Base-by-base conservation (phyloP, 2,329 filamentous ascomycete species). In the Cercospora nicotianae region DNA sequence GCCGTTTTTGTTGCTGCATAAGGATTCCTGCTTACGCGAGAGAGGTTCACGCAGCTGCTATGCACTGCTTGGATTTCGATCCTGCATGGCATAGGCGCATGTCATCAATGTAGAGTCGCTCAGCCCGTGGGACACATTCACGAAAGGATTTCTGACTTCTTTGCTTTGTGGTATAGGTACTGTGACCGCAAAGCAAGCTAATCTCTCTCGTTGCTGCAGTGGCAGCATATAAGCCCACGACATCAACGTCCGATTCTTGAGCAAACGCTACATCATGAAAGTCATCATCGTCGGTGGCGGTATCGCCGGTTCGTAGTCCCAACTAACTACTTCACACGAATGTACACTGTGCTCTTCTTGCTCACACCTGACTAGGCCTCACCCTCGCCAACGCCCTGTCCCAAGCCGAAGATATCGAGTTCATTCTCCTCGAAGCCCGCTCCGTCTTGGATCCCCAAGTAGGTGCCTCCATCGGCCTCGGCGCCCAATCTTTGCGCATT, bases 271-370 rank as follows among this genome's bases (percentile, higher is more conserved):
- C 23, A 65, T 51, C 9, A 67, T 65, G 59, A 65, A 63, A 18
- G 78, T 85, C 26, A 74, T 86, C 63, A 85, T 87, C 45, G 82
- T 78, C 1, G 84, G 85, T 18, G 85, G 83, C 6, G 80, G 82
- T 57, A 75, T 64, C 36, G 45, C 61, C 12, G 61, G 39, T 63
- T 33, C 5, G 60, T 63, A 20, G 20, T 51, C 45, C 20, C 20
- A 1, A 3, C 18, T 13, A 31, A 26, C 23, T 26, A 26, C 23
- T 3, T 26, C 23, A 26, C 23, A 26, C 23, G 4, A 4, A 26
- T 26, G 4, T 4, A 26, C 23, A 26, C 23, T 26, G 23, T 26
- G 23, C 23, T n/a, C 2, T 26, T 26, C 23, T 26, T 26, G 23
- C 23, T 26, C 23, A 26, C 23, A 26, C 23, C 23, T 59, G 86